These are phyloP conservation scores for Colletotrichum sp. DNA, from an alignment of 2,329 filamentous ascomycete species.

Conservation along the genomic window DNA sequence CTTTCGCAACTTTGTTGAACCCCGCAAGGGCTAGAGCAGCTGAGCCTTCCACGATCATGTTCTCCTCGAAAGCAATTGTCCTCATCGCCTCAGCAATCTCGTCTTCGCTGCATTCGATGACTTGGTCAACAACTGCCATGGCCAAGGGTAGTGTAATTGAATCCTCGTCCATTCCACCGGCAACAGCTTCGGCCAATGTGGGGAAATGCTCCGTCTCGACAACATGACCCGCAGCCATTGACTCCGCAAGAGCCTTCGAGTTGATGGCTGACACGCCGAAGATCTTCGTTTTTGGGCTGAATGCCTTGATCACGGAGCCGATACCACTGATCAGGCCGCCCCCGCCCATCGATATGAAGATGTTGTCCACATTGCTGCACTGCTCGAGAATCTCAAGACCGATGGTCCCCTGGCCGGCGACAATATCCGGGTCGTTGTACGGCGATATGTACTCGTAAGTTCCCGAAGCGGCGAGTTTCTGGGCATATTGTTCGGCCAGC, in stretches of 20 bases:
- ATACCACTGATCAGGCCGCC: conserved; percentile 28
- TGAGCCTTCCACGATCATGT: conserved; percentile 28
- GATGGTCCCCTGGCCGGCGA: conserved; percentile 24
- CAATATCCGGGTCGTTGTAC: conserved; percentile 26
- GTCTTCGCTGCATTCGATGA: conserved; percentile 25
- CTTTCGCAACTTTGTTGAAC: conserved; percentile 19
- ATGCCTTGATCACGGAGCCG: conserved; percentile 27
- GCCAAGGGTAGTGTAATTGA: conserved; percentile 26
- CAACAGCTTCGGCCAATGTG: conserved; percentile 27
- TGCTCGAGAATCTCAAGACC: conserved; percentile 28
- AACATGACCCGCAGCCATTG: conserved; percentile 23
- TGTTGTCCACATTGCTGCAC: conserved; percentile 22
- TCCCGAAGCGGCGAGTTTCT: conserved; percentile 24
- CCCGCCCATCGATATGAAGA: conserved; percentile 29
- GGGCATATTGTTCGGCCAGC: conserved; percentile 26
- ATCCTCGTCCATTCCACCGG: conserved; percentile 27
- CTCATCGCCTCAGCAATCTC: conserved; percentile 22
- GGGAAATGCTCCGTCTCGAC: conserved; percentile 26
- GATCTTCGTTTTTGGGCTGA: conserved; percentile 22
- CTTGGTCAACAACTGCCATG: conserved; percentile 24
- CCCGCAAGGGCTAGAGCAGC: conserved; percentile 27
- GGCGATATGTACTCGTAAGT: conserved; percentile 27
- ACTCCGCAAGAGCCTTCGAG: conserved; percentile 25
- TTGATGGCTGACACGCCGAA: conserved; percentile 26
- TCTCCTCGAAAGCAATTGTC: conserved; percentile 24